Evolutionary conservation across 78 protist genomes (phyloP).

Genomic region (Reticulomyxa filosa): DNA sequence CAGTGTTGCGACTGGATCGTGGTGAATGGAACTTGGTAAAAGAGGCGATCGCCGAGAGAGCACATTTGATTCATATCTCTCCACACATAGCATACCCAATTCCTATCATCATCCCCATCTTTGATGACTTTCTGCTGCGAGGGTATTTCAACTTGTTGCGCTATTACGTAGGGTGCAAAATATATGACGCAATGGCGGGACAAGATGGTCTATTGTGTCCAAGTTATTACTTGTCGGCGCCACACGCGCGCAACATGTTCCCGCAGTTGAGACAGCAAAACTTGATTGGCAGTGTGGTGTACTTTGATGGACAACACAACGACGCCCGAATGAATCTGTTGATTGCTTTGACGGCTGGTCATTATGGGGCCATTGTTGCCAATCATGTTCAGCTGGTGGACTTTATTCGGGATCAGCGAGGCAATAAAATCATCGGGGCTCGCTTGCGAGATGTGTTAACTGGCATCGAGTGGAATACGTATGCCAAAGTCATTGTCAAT

Average conservation of each 20-base stretch:
- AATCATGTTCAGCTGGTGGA: conserved; percentile 43
- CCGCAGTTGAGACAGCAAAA: too few relatives aligned
- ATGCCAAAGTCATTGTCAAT: conserved; percentile 35
- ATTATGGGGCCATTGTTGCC: conserved; percentile 40
- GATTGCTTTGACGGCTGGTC: conserved; percentile 55
- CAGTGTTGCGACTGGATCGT: too few relatives aligned
- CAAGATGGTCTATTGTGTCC: conserved; percentile 8
- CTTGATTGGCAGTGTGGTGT: neutral
- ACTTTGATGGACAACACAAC: conserved; percentile 31
- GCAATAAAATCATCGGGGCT: conserved; percentile 36
- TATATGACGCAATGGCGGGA: conserved; percentile 59
- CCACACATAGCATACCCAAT: conserved; percentile 33
- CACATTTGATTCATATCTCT: conserved; percentile 11
- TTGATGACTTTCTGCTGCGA: too few relatives aligned
- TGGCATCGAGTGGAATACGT: conserved; percentile 28
- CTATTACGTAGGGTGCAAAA: conserved; percentile 39
- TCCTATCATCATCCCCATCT: conserved; percentile 66
- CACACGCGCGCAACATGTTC: neutral
- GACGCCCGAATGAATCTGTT: conserved; percentile 55
- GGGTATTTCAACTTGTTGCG: conserved; percentile 20
- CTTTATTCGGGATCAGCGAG: conserved; percentile 8
- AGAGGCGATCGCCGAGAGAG: neutral
- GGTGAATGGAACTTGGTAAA: too few relatives aligned
- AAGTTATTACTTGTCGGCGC: neutral
- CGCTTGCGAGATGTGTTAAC: conserved; percentile 44